phyloP scores from a whole-genome alignment of 2,329 filamentous ascomycete species.

The Juglanconis oblonga region DNA sequence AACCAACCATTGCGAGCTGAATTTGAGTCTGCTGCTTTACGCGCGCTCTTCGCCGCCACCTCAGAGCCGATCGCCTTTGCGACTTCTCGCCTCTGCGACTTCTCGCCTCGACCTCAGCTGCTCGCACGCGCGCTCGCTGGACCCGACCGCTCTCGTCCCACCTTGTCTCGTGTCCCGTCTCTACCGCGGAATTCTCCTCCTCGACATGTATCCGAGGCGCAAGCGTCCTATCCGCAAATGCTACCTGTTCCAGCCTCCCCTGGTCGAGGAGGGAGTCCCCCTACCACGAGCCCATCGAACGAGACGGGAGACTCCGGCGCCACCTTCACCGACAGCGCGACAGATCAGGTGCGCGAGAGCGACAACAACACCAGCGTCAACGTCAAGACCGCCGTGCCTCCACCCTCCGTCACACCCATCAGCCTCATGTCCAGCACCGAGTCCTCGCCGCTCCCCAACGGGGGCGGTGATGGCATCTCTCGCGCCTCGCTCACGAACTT shows the following conservation, averaged over 20 bases:
- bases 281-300: constrained; percentile 16
- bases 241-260: constrained; percentile 18
- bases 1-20: constrained; percentile 7
- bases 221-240: constrained; percentile 18
- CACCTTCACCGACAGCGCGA: constrained; percentile 18
- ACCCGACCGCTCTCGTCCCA: background rate
- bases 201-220: constrained; percentile 21
- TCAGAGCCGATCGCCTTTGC: background rate
- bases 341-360: constrained; percentile 15
- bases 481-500: constrained; percentile 10
- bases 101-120: background rate
- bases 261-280: constrained; percentile 16
- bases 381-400: constrained; percentile 2
- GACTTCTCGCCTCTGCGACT: background rate
- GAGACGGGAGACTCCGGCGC: constrained; percentile 13
- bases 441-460: constrained; percentile 13
- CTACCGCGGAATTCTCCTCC: constrained; percentile 5
- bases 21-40: background rate
- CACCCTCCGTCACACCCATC: background rate
- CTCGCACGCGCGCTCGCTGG: constrained; percentile 1
- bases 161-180: background rate
- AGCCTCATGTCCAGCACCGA: constrained; percentile 16
- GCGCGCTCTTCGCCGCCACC: constrained; percentile 6
- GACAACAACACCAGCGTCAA: constrained; percentile 17
- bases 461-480: constrained; percentile 9